These are phyloP conservation scores for Fraxinus anomala DNA, from an alignment of 257 asterid species.

Conservation along the genomic window DNA sequence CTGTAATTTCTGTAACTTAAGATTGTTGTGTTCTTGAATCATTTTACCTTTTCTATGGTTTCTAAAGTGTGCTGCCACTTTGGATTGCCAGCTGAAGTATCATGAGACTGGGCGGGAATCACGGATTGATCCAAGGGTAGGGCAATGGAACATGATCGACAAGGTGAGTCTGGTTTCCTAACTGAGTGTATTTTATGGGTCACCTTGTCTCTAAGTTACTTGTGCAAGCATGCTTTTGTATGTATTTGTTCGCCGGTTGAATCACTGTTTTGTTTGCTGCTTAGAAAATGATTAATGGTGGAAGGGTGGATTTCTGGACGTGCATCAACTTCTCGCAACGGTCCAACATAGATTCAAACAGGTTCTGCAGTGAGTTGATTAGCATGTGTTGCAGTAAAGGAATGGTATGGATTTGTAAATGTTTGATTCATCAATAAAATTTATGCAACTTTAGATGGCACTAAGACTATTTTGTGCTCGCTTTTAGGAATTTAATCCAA, in stretches of 20 bases:
- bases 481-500: conserved; percentile 42
- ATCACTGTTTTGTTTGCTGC: background rate
- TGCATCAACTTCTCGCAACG: conserved; percentile 57
- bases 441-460: background rate
- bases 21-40: background rate
- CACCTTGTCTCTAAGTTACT: background rate
- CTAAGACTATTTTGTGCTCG: conserved; percentile 12
- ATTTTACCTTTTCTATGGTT: background rate
- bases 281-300: conserved; percentile 79
- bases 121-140: conserved; percentile 54
- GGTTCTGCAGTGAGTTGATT: conserved; percentile 47
- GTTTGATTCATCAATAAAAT: background rate
- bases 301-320: conserved; percentile 59
- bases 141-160: conserved; percentile 84
- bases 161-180: conserved; percentile 42
- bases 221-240: background rate
- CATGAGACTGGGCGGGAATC: conserved; percentile 51
- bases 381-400: conserved; percentile 69
- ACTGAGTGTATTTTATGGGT: background rate
- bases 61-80: background rate
- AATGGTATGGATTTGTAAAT: conserved; percentile 48
- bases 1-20: conserved; percentile 32
- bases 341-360: background rate
- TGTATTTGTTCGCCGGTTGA: background rate
- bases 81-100: conserved; percentile 55